Base-by-base conservation (phyloP, 495 filamentous ascomycete genomes). In the Daldinia concentrica region DNA sequence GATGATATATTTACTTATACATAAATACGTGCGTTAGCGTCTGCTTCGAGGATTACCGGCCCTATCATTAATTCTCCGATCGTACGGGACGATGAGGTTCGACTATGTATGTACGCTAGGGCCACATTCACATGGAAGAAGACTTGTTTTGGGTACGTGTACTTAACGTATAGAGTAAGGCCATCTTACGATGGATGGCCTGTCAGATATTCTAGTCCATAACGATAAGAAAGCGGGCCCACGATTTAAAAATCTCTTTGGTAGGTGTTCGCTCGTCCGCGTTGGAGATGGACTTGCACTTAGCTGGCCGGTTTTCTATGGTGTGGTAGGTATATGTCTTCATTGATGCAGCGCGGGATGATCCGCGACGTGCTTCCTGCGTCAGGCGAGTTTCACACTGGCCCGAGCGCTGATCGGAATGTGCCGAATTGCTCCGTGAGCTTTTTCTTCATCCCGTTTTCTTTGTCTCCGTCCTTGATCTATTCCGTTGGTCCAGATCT, bases 341-440 rank as follows among this genome's bases (percentile, higher is more conserved):
- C 17, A 24, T 32, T 60, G 61, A 45, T 43, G 51, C 26, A 65
- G 30, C 32, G 70, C 65, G 70, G 70, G 61, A 73, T 34, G 65
- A 68, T 68, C 65, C 64, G 70, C 54, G 69, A 71, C 64, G 57
- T 60, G 12, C 37, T 45, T 59, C 67, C 63, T 71, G 74, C 74
- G 24, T 71, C 71, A 76, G 58, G 67, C 64, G 55, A 64, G 74
- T 76, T 76, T 76, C 74, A 76, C 4, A 59, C 37, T 62, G 60
- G 65, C 19, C 65, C 24, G 41, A 73, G 70, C 70, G 64, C 36
- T 57, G 52, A 11, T 57, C 64, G 64, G 69, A 48, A 64, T 43
- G 22, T 37, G 54, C 69, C 69, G 69, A 68, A 32, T 55, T 43
- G 30, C 6, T 34, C 17, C 8, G 17, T 24, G 4, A 3, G 7